Evolutionary conservation across 495 filamentous ascomycete genomes (phyloP).

Genomic region (Aspergillus sparsus): DNA sequence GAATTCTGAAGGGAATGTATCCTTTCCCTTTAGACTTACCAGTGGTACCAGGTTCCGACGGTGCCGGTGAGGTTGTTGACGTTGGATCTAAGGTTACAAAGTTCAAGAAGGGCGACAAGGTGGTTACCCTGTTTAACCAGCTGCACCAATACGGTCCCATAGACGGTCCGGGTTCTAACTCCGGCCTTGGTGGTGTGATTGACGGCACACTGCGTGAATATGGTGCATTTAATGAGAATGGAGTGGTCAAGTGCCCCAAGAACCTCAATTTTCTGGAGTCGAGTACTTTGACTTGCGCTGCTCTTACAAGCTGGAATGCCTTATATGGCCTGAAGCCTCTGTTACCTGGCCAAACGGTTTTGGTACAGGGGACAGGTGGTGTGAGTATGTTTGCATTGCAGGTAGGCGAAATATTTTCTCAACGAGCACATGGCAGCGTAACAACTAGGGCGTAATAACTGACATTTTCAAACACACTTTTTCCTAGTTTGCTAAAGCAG

Average conservation of each 20-base stretch:
- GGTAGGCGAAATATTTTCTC: slow-evolving; percentile 40
- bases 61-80: slow-evolving; percentile 69
- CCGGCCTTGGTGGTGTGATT: slow-evolving; percentile 69
- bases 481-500: slow-evolving; percentile 76
- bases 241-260: slow-evolving; percentile 63
- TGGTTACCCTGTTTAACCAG: slow-evolving; percentile 80
- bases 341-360: slow-evolving; percentile 67
- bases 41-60: slow-evolving; percentile 75
- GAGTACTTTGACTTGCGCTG: slow-evolving; percentile 71
- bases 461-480: neutral
- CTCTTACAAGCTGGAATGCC: slow-evolving; percentile 79
- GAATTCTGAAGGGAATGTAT: slow-evolving; percentile 59
- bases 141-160: slow-evolving; percentile 65
- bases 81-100: slow-evolving; percentile 66
- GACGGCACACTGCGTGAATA: slow-evolving; percentile 75
- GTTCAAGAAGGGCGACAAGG: slow-evolving; percentile 71
- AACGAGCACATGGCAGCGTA: neutral
- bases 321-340: slow-evolving; percentile 70
- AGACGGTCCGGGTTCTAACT: slow-evolving; percentile 38
- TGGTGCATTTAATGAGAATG: slow-evolving; percentile 67
- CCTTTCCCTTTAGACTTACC: slow-evolving; percentile 59
- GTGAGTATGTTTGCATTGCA: slow-evolving; percentile 77
- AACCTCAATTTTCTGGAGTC: slow-evolving; percentile 65
- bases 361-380: slow-evolving; percentile 82
- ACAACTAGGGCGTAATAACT: neutral